Percentiles rank a stretch among this genome's conserved stretches.
These are phyloP conservation scores for Thyridium curvatum DNA, from an alignment of 2,329 filamentous ascomycete genomes.

Conservation along the genomic window DNA sequence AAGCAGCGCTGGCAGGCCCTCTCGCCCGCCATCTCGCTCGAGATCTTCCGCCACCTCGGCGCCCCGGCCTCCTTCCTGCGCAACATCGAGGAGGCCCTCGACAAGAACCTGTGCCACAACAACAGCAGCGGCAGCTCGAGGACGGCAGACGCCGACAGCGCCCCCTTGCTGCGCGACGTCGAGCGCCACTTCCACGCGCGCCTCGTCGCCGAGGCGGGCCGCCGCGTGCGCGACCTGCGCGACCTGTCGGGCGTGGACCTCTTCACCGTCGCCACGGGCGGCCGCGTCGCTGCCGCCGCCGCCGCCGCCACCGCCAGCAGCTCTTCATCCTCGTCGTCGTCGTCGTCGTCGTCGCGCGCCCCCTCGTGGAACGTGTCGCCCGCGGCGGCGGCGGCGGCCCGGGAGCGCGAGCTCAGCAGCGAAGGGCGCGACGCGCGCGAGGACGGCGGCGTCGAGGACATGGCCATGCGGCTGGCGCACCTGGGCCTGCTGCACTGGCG, in stretches of 20 bases:
- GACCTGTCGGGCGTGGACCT: slow-evolving; percentile 44
- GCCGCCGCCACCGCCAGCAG: no score
- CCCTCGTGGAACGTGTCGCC: no score
- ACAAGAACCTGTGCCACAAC: slow-evolving; percentile 34
- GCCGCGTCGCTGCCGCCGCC: slow-evolving; percentile 23
- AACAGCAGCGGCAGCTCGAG: slow-evolving; percentile 19
- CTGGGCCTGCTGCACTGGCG: slow-evolving; percentile 84
- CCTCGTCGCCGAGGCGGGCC: slow-evolving; percentile 40
- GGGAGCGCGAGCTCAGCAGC: no score
- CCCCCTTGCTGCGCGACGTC: slow-evolving; percentile 26
- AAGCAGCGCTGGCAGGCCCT: slow-evolving; percentile 43
- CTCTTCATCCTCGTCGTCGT: no score
- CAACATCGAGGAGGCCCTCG: slow-evolving; percentile 43
- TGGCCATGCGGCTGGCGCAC: slow-evolving; percentile 75
- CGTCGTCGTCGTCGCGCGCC: no score
- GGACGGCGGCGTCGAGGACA: slow-evolving; percentile 53
- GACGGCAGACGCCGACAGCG: slow-evolving; percentile 1
- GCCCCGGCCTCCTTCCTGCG: slow-evolving; percentile 40
- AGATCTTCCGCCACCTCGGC: slow-evolving; percentile 52
- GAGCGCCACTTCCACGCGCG: slow-evolving; percentile 43
- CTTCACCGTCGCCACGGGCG: slow-evolving; percentile 49
- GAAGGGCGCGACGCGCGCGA: slow-evolving; percentile 30
- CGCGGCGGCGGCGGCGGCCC: no score
- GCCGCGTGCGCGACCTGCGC: slow-evolving; percentile 46
- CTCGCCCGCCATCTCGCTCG: slow-evolving; percentile 46